These are phyloP conservation scores for Boletus bicolor DNA, from an alignment of 768 basidiomycete species.

Conservation along the genomic window DNA sequence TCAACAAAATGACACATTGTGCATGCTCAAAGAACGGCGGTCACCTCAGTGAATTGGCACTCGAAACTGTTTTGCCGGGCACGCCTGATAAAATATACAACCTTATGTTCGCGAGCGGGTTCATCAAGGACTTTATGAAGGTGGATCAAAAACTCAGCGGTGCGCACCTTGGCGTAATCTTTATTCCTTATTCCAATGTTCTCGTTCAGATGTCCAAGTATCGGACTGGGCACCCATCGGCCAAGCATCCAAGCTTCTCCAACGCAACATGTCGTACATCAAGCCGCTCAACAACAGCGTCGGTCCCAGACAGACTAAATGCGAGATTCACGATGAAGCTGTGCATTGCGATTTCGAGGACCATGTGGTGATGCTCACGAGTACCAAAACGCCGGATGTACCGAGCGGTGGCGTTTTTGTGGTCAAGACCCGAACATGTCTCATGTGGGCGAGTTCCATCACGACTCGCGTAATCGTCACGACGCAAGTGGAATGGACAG, in stretches of 20 bases:
- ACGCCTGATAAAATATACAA: slow-evolving; percentile 95
- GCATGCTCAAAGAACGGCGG: slow-evolving; percentile 64
- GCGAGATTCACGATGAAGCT: slow-evolving; percentile 88
- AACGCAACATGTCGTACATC: slow-evolving; percentile 93
- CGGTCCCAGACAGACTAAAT: slow-evolving; percentile 94
- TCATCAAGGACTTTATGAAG: slow-evolving; percentile 91
- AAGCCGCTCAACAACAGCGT: slow-evolving; percentile 85
- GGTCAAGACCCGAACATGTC: slow-evolving; percentile 91
- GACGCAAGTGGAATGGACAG: slow-evolving; percentile 93
- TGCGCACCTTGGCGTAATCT: slow-evolving; percentile 35
- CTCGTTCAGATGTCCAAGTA: slow-evolving; percentile 78
- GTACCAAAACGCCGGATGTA: slow-evolving; percentile 90
- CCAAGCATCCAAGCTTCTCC: slow-evolving; percentile 63
- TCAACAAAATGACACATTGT: slow-evolving; percentile 65
- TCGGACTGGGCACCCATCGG: slow-evolving; percentile 85
- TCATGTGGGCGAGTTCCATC: slow-evolving; percentile 87
- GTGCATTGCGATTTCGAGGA: slow-evolving; percentile 79
- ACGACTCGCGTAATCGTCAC: slow-evolving; percentile 81
- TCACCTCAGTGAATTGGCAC: slow-evolving; percentile 70
- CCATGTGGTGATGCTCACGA: slow-evolving; percentile 79
- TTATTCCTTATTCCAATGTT: not conserved
- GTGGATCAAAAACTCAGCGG: slow-evolving; percentile 87
- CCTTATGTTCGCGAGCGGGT: slow-evolving; percentile 93
- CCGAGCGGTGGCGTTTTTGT: slow-evolving; percentile 91
- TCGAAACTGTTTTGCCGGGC: slow-evolving; percentile 81